Conservation (phyloP, 169 alveolate genomes). For the Eimeria falciformis region DNA sequence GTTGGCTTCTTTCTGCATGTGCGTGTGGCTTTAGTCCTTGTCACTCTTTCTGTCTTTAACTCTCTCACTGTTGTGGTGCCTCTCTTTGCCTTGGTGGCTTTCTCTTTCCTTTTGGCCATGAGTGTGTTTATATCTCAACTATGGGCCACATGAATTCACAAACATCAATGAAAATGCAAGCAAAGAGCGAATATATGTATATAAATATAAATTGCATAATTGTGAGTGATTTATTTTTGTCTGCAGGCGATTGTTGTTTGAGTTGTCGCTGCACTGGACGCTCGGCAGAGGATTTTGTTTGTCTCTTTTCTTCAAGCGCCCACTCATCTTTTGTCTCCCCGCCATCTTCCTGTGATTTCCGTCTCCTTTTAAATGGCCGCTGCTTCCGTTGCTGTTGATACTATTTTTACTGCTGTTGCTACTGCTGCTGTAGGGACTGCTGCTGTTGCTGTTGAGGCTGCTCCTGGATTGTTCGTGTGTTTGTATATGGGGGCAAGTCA, state of each 20-base stretch:
- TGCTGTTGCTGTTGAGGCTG: not conserved
- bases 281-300: not conserved
- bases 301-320: not conserved
- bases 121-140: not conserved
- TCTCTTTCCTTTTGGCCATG: too few relatives aligned
- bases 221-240: too few relatives aligned
- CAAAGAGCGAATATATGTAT: too few relatives aligned
- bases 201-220: too few relatives aligned
- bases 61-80: not conserved
- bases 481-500: not conserved
- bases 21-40: too few relatives aligned
- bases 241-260: too few relatives aligned
- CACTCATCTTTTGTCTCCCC: too few relatives aligned
- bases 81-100: too few relatives aligned
- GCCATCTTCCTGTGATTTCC: too few relatives aligned
- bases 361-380: not conserved
- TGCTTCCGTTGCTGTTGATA: constrained; percentile 8
- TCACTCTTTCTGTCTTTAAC: too few relatives aligned
- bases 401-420: not conserved
- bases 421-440: not conserved
- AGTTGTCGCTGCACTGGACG: too few relatives aligned
- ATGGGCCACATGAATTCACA: not conserved
- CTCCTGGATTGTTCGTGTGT: not conserved
- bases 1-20: not conserved
- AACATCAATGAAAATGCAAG: too few relatives aligned